Percentiles rank a stretch among this genome's conserved stretches.
Conservation (phyloP, 2,329 filamentous ascomycete species). For the Hirsutella rhossiliensis region DNA sequence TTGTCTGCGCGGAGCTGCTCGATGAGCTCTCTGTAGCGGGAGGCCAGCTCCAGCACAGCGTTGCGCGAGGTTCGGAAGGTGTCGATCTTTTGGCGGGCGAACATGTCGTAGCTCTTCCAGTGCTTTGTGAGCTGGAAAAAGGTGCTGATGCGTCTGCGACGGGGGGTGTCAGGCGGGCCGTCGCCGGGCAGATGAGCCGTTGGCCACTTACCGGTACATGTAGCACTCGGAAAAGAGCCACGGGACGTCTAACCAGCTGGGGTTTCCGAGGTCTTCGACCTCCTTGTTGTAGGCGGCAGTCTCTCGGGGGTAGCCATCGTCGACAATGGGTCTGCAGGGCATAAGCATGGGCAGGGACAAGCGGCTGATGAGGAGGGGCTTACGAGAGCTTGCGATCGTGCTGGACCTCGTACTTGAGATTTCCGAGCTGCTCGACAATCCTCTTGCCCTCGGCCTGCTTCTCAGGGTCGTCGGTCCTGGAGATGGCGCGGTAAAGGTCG, state of each 20-base stretch:
- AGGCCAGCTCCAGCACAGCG: conserved; percentile 70
- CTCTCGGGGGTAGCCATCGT: conserved; percentile 73
- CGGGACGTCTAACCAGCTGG: conserved; percentile 71
- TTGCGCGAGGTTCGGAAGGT: conserved; percentile 88
- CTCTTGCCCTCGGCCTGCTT: conserved; percentile 72
- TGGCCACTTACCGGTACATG: conserved; percentile 54
- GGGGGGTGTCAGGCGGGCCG: not conserved
- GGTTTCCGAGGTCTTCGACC: conserved; percentile 57
- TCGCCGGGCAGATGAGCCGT: conserved; percentile 4
- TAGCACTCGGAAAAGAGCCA: conserved; percentile 96
- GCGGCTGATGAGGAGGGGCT: conserved; percentile 10
- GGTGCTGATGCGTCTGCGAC: conserved; percentile 58
- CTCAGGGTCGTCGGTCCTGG: conserved; percentile 44
- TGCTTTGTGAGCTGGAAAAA: conserved; percentile 64
- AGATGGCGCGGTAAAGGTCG: conserved; percentile 72
- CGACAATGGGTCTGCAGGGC: conserved; percentile 48
- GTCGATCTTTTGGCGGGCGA: conserved; percentile 76
- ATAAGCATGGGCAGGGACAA: not conserved
- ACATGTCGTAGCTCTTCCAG: conserved; percentile 88
- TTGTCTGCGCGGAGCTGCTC: conserved; percentile 47
- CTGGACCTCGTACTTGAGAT: conserved; percentile 88
- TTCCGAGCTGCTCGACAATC: conserved; percentile 67
- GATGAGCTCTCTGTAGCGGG: conserved; percentile 65
- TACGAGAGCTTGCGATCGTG: conserved; percentile 74
- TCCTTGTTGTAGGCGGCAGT: conserved; percentile 78